Conservation (phyloP, 768 basidiomycete species). For the Mycena kentingensis region DNA sequence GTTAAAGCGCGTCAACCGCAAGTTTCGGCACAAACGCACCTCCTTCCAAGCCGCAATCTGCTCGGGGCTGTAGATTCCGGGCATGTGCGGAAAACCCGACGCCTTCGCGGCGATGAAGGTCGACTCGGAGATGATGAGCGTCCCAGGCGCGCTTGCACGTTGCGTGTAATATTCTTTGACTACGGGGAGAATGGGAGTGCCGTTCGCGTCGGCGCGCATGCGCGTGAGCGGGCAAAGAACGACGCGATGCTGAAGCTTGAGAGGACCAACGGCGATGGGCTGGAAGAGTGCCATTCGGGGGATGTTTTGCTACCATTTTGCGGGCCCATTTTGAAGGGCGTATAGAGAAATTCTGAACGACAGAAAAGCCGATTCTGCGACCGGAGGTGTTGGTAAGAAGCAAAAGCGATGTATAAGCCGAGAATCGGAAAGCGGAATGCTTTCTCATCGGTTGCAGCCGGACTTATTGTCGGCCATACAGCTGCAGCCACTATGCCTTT, state of each 20-base stretch:
- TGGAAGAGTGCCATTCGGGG: slow-evolving; percentile 37
- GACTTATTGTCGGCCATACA: too few relatives aligned
- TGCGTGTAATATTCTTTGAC: slow-evolving; percentile 41
- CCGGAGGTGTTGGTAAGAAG: too few relatives aligned
- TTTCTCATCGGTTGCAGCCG: too few relatives aligned
- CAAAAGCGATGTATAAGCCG: too few relatives aligned
- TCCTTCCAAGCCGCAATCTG: slow-evolving; percentile 57
- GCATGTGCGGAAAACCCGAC: slow-evolving; percentile 37
- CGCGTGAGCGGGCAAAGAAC: slow-evolving; percentile 41
- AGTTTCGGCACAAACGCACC: slow-evolving; percentile 28
- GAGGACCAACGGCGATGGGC: slow-evolving; percentile 33
- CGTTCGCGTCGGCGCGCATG: slow-evolving; percentile 23
- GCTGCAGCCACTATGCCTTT: too few relatives aligned
- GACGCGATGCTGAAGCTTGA: slow-evolving; percentile 37
- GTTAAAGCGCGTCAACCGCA: background rate
- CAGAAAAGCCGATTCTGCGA: too few relatives aligned
- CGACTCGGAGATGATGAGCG: slow-evolving; percentile 49
- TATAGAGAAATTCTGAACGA: too few relatives aligned
- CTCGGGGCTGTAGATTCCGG: slow-evolving; percentile 52
- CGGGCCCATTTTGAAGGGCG: too few relatives aligned
- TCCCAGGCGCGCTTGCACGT: slow-evolving; percentile 38
- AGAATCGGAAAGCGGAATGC: too few relatives aligned
- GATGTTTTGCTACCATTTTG: too few relatives aligned
- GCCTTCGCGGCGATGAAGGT: slow-evolving; percentile 38
- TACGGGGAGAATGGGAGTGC: slow-evolving; percentile 32